Percentiles rank a stretch among this genome's conserved stretches.
phyloP scores from a whole-genome alignment of 257 asterid species.

The Solanum virginianum region DNA sequence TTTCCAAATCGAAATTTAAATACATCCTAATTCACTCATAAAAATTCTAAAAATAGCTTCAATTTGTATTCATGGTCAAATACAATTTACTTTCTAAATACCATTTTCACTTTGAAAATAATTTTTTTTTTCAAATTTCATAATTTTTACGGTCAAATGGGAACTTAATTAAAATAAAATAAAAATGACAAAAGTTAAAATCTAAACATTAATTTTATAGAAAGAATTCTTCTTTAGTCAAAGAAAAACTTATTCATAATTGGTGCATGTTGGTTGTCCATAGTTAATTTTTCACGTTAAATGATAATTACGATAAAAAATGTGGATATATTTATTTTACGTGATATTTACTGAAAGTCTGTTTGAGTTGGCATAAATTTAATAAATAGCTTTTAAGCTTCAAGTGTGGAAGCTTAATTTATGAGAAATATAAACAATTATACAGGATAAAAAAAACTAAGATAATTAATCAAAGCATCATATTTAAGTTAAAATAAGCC shows the following conservation, averaged over 20 bases:
- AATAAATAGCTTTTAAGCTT: too few relatives aligned
- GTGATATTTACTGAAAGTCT: too few relatives aligned
- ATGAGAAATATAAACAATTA: too few relatives aligned
- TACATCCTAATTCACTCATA: not conserved
- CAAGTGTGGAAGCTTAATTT: too few relatives aligned
- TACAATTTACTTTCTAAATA: not conserved
- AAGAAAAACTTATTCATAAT: not conserved
- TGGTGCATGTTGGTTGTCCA: not conserved
- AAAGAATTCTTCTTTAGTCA: not conserved
- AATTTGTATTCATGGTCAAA: not conserved
- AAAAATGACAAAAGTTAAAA: not conserved
- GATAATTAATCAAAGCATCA: too few relatives aligned
- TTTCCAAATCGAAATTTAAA: not conserved
- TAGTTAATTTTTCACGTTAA: not conserved
- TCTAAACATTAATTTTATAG: not conserved
- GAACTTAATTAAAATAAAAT: not conserved
- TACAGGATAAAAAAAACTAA: too few relatives aligned
- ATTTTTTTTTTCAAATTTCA: not conserved
- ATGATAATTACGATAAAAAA: too few relatives aligned
- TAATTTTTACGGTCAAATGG: not conserved
- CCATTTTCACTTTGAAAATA: not conserved
- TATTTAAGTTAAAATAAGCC: too few relatives aligned
- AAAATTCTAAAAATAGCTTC: not conserved
- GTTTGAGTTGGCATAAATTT: too few relatives aligned
- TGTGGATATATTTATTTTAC: too few relatives aligned